Evolutionary conservation across 257 asterid species (phyloP).

Genomic region (Lavandula angustifolia): DNA sequence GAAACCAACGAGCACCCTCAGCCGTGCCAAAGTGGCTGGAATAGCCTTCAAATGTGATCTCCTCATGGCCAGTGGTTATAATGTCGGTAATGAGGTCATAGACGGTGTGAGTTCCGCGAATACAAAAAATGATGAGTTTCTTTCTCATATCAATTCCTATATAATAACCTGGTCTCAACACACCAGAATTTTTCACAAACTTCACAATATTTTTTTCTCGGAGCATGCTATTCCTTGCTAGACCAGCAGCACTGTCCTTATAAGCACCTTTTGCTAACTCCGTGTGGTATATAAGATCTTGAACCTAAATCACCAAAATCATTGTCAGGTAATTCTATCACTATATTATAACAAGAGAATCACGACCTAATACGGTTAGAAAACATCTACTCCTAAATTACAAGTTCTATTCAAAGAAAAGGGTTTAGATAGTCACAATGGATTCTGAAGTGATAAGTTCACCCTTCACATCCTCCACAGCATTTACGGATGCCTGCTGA

Average conservation of each 20-base stretch:
- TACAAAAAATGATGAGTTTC: conserved; percentile 79
- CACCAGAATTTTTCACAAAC: conserved; percentile 68
- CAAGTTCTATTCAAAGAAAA: neutral
- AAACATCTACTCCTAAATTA: conserved; percentile 12
- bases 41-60: conserved; percentile 73
- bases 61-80: conserved; percentile 82
- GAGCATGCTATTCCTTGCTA: conserved; percentile 85
- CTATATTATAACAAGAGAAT: neutral
- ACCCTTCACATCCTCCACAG: conserved; percentile 73
- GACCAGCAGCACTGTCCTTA: conserved; percentile 59
- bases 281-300: conserved; percentile 79
- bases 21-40: conserved; percentile 90
- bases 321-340: conserved; percentile 7
- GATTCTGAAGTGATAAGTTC: conserved; percentile 70
- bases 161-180: conserved; percentile 89
- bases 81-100: conserved; percentile 85
- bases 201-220: conserved; percentile 72
- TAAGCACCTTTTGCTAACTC: conserved; percentile 92
- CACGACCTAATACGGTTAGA: neutral
- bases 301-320: conserved; percentile 55
- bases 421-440: conserved; percentile 49
- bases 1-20: conserved; percentile 97
- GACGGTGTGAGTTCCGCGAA: conserved; percentile 93
- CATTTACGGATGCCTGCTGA: conserved; percentile 70
- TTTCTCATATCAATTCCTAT: conserved; percentile 75